Evolutionary conservation across 164 flowering plant species (phyloP).

Genomic region (Aristolochia californica): DNA sequence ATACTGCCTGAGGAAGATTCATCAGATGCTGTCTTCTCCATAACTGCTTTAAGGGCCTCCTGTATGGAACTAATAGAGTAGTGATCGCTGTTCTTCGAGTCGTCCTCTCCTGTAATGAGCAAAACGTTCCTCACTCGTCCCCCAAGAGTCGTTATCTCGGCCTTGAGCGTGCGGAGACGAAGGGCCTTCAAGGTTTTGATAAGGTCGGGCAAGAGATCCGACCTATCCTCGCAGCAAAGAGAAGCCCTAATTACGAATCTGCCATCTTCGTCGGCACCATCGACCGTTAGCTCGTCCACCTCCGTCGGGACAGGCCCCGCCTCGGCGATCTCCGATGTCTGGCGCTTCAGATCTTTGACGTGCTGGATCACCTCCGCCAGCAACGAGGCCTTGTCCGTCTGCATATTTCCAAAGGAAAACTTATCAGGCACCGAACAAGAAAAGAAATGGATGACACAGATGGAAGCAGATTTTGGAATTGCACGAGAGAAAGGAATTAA

Average conservation of each 20-base stretch:
- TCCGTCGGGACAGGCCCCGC: conserved; percentile 76
- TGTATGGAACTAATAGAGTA: conserved; percentile 46
- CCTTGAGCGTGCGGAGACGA: conserved; percentile 63
- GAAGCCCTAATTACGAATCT: conserved; percentile 70
- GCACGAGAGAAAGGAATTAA: neutral
- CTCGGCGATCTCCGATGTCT: conserved; percentile 74
- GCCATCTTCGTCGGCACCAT: conserved; percentile 60
- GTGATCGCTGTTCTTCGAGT: conserved; percentile 10
- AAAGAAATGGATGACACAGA: too few species aligned
- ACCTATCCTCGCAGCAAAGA: conserved; percentile 83
- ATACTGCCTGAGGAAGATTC: conserved; percentile 54
- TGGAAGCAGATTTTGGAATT: neutral
- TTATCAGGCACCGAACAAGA: neutral
- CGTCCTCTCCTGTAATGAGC: conserved; percentile 55
- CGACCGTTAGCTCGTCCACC: conserved; percentile 67
- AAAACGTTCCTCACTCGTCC: conserved; percentile 80
- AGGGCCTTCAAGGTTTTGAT: conserved; percentile 78
- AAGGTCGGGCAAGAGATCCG: conserved; percentile 78
- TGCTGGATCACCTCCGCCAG: conserved; percentile 97
- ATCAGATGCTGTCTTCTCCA: conserved; percentile 53
- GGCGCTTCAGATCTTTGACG: conserved; percentile 81
- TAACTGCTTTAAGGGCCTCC: conserved; percentile 69
- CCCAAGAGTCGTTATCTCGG: conserved; percentile 87
- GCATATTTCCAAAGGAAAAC: neutral
- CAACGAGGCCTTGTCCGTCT: conserved; percentile 98